These are phyloP conservation scores for Corinectria fuckeliana DNA, from an alignment of 2,329 filamentous ascomycete species.

Conservation along the genomic window DNA sequence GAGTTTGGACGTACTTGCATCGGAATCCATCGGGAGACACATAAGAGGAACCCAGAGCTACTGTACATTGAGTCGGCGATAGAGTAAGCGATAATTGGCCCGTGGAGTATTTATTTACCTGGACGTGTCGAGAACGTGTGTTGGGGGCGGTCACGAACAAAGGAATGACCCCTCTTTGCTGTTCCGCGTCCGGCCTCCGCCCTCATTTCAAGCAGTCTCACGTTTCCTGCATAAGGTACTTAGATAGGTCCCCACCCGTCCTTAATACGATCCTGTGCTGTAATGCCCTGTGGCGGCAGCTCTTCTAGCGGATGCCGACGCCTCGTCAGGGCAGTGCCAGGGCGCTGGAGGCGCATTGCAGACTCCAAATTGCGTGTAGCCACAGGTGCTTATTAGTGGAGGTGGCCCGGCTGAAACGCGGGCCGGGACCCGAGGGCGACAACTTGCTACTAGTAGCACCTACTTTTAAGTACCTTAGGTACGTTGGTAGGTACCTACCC, in stretches of 20 bases:
- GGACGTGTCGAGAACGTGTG: background rate
- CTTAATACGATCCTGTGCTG: background rate
- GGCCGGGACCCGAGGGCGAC: background rate
- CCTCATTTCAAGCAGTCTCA: background rate
- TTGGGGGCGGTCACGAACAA: background rate
- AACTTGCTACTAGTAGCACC: too few relatives aligned
- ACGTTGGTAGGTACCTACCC: background rate
- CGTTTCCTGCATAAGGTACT: conserved; percentile 2
- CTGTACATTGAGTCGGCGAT: too few relatives aligned
- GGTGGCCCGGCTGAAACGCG: conserved; percentile 19
- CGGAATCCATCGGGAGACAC: background rate
- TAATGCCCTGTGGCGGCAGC: background rate
- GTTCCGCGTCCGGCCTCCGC: background rate
- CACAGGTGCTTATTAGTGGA: background rate
- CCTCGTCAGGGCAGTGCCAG: conserved; percentile 5
- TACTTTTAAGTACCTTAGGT: too few relatives aligned
- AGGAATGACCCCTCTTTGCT: conserved; percentile 15
- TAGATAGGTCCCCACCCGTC: background rate
- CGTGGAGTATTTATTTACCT: too few relatives aligned
- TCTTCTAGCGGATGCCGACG: conserved; percentile 3
- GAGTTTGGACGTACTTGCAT: background rate
- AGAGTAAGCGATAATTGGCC: too few relatives aligned
- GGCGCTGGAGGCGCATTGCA: conserved; percentile 8
- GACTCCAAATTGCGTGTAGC: conserved; percentile 4
- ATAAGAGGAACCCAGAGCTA: background rate